These are phyloP conservation scores for Colletotrichum siamense DNA, from an alignment of 2,329 filamentous ascomycete genomes.

Conservation along the genomic window DNA sequence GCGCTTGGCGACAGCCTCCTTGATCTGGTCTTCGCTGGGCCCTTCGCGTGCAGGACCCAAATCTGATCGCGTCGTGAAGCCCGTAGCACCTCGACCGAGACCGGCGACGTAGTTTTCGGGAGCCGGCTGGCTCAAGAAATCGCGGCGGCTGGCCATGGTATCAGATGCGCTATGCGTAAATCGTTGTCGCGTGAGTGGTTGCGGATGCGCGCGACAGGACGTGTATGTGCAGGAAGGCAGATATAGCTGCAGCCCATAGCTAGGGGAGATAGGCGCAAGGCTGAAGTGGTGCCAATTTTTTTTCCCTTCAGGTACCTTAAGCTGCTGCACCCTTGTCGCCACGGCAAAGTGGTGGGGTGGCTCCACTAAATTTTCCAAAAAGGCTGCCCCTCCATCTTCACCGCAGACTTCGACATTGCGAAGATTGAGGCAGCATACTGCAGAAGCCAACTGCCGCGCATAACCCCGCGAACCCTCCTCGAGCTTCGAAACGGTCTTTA, in stretches of 20 bases:
- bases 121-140: constrained; percentile 87
- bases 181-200: background rate
- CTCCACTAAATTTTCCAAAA: constrained; percentile 23
- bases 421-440: background rate
- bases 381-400: constrained; percentile 23
- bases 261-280: constrained; percentile 11
- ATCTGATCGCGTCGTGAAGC: constrained; percentile 97
- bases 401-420: constrained; percentile 16
- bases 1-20: constrained; percentile 93
- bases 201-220: background rate
- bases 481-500: background rate
- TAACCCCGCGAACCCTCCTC: background rate
- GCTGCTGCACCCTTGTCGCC: constrained; percentile 17
- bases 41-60: constrained; percentile 93
- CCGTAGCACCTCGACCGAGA: constrained; percentile 95
- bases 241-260: background rate
- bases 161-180: background rate
- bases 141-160: constrained; percentile 69
- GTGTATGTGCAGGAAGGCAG: background rate
- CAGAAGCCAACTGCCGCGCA: background rate
- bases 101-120: constrained; percentile 93
- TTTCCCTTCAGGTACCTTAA: background rate
- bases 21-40: constrained; percentile 97
- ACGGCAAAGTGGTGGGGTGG: background rate
- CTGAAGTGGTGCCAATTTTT: constrained; percentile 22